A percentile compares a stretch with the other conserved stretches of the same genome.
Evolutionary conservation across 305 asterid genomes (phyloP).

Genomic region (Striga hermonthica): DNA sequence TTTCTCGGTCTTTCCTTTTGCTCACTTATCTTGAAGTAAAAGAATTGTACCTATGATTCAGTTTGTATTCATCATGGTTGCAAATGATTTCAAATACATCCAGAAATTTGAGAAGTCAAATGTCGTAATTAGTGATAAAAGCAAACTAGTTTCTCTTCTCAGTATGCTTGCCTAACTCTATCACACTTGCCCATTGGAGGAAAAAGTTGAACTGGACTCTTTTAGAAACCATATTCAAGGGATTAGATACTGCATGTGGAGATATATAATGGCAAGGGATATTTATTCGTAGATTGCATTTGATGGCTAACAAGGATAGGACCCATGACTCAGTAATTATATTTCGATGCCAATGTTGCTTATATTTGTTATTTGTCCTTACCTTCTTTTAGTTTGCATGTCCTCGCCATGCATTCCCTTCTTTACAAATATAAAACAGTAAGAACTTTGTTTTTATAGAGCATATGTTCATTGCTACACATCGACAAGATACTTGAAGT

Average conservation of each 20-base stretch:
- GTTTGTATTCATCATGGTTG: constrained; percentile 22
- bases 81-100: constrained; percentile 20
- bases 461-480: constrained; percentile 81
- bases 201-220: constrained; percentile 8
- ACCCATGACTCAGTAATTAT: constrained; percentile 8
- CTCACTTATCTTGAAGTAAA: constrained; percentile 10
- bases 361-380: constrained; percentile 12
- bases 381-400: constrained; percentile 11
- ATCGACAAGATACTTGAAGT: constrained; percentile 90
- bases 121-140: constrained; percentile 6
- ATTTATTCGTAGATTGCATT: constrained; percentile 12
- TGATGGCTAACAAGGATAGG: constrained; percentile 21
- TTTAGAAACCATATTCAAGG: constrained; percentile 5
- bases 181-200: constrained; percentile 3
- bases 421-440: constrained; percentile 22
- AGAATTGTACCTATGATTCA: constrained; percentile 18
- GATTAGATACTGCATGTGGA: constrained; percentile 8
- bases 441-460: constrained; percentile 47
- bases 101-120: constrained; percentile 15
- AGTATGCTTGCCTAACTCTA: constrained; percentile 9
- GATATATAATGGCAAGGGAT: not conserved
- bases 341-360: constrained; percentile 26
- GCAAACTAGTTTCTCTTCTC: constrained; percentile 24
- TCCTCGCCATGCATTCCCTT: constrained; percentile 12
- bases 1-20: constrained; percentile 20